Percentiles rank a stretch among this genome's conserved stretches.
Evolutionary conservation across 441 rosid genomes (phyloP).

Genomic region (Erodium texanum): DNA sequence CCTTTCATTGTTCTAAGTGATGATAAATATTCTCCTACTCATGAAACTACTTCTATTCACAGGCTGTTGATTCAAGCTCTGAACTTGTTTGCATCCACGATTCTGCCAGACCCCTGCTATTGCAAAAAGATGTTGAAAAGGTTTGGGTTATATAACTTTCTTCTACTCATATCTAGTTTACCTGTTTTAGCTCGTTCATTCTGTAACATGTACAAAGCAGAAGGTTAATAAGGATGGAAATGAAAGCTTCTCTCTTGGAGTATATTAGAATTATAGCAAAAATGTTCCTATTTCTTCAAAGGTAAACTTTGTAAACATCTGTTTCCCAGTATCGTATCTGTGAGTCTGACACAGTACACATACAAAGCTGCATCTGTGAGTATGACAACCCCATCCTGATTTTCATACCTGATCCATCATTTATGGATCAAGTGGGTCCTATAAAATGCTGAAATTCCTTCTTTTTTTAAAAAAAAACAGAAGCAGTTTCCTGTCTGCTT

Average conservation of each 20-base stretch:
- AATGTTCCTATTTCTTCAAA: too few species aligned
- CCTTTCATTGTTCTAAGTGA: not conserved
- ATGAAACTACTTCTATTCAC: conserved; percentile 18
- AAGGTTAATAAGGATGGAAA: not conserved
- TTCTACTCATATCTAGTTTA: not conserved
- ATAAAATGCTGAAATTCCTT: not conserved
- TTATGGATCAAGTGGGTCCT: not conserved
- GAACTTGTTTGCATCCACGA: conserved; percentile 94
- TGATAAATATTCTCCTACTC: not conserved
- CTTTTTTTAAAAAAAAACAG: not conserved
- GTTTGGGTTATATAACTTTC: conserved; percentile 22
- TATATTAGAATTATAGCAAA: not conserved
- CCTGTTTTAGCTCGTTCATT: not conserved
- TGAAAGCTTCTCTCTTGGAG: not conserved
- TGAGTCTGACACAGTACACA: not conserved
- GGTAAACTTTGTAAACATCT: not conserved
- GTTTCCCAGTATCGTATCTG: not conserved
- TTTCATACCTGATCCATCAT: not conserved
- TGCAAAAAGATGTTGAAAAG: conserved; percentile 59
- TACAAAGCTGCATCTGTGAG: not conserved
- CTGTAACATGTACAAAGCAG: not conserved
- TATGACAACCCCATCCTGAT: not conserved
- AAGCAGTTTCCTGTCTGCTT: not conserved
- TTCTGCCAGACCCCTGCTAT: conserved; percentile 83
- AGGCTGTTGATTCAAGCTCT: conserved; percentile 56